These are phyloP conservation scores for Oryza coarctata DNA, from an alignment of 176 grass and related monocot species.

Conservation along the genomic window DNA sequence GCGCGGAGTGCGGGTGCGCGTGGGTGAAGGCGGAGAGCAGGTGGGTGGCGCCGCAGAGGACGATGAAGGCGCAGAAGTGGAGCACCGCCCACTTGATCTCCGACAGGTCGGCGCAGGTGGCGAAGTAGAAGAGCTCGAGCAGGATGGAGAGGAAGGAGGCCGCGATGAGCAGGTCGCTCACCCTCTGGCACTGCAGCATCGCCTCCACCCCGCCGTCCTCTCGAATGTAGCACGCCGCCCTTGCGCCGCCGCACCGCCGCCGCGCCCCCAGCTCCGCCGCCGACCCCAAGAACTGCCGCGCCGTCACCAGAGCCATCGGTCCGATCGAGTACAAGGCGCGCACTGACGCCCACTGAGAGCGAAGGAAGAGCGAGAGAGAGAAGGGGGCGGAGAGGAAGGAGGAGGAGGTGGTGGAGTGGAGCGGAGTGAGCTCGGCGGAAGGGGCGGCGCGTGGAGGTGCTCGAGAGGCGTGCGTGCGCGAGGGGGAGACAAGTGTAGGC, in stretches of 20 bases:
- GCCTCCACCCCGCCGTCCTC: constrained; percentile 29
- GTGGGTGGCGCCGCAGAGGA: constrained; percentile 65
- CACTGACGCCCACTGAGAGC: too few species aligned
- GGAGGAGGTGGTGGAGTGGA: not conserved
- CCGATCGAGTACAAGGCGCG: too few species aligned
- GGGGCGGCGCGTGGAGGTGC: not conserved
- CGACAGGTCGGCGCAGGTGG: constrained; percentile 26
- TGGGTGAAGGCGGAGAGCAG: constrained; percentile 56
- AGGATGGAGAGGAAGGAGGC: constrained; percentile 49
- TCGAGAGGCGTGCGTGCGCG: not conserved
- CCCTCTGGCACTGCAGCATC: constrained; percentile 48
- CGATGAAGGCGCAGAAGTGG: constrained; percentile 59
- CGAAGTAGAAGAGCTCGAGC: constrained; percentile 57
- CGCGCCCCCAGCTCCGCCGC: not conserved
- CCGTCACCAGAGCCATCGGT: not conserved
- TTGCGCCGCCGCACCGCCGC: not conserved
- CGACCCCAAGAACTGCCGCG: constrained; percentile 11
- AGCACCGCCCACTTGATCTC: constrained; percentile 41
- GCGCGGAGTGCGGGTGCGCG: constrained; percentile 44
- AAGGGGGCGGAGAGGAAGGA: not conserved
- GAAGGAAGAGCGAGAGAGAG: not conserved
- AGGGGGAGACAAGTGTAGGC: not conserved
- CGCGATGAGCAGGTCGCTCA: constrained; percentile 57
- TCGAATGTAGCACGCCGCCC: not conserved
- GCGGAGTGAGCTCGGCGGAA: too few species aligned